These are phyloP conservation scores for Cutaneotrichosporon curvatum DNA, from an alignment of 1,284 basidiomycete species.

Conservation along the genomic window DNA sequence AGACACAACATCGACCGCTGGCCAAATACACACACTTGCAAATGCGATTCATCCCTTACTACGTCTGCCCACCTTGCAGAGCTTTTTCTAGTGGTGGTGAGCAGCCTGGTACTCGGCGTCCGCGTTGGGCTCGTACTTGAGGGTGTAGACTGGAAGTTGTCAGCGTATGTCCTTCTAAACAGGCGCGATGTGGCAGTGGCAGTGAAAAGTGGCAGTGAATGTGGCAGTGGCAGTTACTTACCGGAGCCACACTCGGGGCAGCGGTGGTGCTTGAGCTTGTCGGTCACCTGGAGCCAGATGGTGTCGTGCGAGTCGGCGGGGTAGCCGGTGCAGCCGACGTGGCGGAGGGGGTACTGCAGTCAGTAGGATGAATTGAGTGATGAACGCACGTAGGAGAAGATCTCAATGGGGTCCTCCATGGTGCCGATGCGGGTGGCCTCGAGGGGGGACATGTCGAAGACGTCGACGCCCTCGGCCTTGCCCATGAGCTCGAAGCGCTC, in stretches of 20 bases:
- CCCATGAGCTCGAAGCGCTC: constrained; percentile 91
- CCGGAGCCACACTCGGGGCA: constrained; percentile 77
- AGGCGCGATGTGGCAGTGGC: too few species aligned
- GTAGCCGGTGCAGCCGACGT: constrained; percentile 83
- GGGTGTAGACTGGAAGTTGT: constrained; percentile 41
- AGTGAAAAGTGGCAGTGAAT: not conserved
- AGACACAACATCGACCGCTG: not conserved
- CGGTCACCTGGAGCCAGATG: constrained; percentile 66
- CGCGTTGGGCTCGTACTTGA: constrained; percentile 42
- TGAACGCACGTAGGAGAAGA: constrained; percentile 80
- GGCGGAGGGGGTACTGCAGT: constrained; percentile 64
- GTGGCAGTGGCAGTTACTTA: constrained; percentile 15
- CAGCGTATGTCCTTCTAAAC: too few species aligned
- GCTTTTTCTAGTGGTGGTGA: constrained; percentile 23
- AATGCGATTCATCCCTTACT: constrained; percentile 19
- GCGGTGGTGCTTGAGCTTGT: constrained; percentile 58
- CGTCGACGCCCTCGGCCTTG: constrained; percentile 76
- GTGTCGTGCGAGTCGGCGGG: constrained; percentile 89
- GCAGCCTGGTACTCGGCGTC: constrained; percentile 32
- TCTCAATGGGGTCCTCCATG: constrained; percentile 74
- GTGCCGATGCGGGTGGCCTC: constrained; percentile 84
- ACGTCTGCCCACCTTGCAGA: constrained; percentile 9
- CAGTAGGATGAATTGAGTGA: too few species aligned
- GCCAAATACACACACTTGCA: too few species aligned
- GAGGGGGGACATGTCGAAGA: constrained; percentile 85